A percentile compares a stretch with the other conserved stretches of the same genome.
Evolutionary conservation across 495 filamentous ascomycete species (phyloP).

Genomic region (Tuber microsphaerosporum): DNA sequence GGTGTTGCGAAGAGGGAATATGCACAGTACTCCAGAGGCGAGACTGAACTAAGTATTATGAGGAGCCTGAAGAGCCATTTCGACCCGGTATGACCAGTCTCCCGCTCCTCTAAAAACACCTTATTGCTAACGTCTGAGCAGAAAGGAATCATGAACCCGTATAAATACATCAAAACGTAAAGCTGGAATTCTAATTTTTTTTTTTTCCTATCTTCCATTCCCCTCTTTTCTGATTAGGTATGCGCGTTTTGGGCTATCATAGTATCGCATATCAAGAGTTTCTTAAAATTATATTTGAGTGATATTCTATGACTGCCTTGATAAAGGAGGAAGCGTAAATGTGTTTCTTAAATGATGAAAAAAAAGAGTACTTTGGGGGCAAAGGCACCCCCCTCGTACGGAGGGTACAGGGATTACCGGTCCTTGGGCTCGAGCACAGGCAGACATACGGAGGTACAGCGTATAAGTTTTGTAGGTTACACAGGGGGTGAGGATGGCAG

Average conservation of each 20-base stretch:
- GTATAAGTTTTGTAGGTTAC: too few relatives aligned
- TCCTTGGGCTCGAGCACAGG: not conserved
- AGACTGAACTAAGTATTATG: conserved; percentile 82
- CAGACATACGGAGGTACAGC: too few relatives aligned
- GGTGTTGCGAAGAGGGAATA: conserved; percentile 90
- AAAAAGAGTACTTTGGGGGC: not conserved
- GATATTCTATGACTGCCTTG: not conserved
- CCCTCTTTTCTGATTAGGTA: not conserved
- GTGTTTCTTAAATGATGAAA: not conserved
- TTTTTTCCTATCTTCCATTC: not conserved
- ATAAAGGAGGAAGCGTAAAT: not conserved
- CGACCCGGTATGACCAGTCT: conserved; percentile 67
- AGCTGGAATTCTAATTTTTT: not conserved
- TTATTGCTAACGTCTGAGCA: conserved; percentile 40
- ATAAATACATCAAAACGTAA: conserved; percentile 63
- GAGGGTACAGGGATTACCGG: not conserved
- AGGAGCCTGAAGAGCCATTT: conserved; percentile 84
- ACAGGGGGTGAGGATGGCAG: too few relatives aligned
- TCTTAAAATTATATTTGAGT: not conserved
- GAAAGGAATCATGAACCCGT: conserved; percentile 92
- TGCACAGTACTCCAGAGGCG: conserved; percentile 83
- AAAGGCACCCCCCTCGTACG: not conserved
- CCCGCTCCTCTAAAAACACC: not conserved
- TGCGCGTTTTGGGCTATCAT: not conserved
- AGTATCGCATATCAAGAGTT: not conserved